Conservation (phyloP, 2,329 filamentous ascomycete species). For the Monilinia vaccinii-corymbosi region DNA sequence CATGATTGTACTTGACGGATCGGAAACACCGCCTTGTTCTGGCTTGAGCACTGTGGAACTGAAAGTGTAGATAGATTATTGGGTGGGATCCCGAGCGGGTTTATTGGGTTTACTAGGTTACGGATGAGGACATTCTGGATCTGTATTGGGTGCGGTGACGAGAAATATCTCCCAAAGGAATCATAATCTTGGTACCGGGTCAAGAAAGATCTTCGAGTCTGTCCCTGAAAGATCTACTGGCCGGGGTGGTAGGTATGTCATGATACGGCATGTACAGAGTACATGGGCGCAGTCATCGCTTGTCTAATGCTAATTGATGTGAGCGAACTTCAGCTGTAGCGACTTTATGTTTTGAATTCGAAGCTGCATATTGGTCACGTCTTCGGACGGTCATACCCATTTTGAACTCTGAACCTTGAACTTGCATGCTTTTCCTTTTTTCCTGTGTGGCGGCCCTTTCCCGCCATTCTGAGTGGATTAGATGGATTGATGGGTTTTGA, state of each 20-base stretch:
- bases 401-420: conserved; percentile 5
- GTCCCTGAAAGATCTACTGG: not conserved
- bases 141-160: not conserved
- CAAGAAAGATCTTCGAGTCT: not conserved
- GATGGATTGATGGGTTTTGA: not conserved
- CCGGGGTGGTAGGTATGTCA: not conserved
- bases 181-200: not conserved
- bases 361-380: not conserved
- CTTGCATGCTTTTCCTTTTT: not conserved
- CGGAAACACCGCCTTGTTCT: conserved; percentile 20
- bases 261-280: not conserved
- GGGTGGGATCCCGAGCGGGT: not conserved
- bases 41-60: conserved; percentile 17
- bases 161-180: not conserved
- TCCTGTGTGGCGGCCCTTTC: not conserved
- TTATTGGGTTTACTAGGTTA: not conserved
- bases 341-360: not conserved
- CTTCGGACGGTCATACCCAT: not conserved
- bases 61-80: conserved; percentile 5
- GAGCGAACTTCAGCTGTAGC: conserved; percentile 7
- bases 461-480: not conserved
- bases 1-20: conserved; percentile 2
- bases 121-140: not conserved
- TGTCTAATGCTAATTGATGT: conserved; percentile 7
- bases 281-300: conserved; percentile 8